Evolutionary conservation across 352 stramenopile genomes (phyloP), one percentile per base, ranked within the genome.

Genomic region (Globisporangium ultimum): DNA sequence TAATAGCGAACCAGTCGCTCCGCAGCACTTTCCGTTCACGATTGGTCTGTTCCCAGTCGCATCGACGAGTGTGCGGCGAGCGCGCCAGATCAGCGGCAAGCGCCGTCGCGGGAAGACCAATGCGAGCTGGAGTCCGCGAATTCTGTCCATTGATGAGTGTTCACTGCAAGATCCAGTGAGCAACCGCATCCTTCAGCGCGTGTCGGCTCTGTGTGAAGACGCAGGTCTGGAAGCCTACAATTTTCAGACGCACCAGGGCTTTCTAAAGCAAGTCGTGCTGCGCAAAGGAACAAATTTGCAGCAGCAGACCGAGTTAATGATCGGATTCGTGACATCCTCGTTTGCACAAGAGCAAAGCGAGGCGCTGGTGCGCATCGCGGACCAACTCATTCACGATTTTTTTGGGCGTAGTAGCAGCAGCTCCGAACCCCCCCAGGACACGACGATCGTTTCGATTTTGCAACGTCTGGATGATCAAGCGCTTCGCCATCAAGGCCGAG

Each of bases 251-350:
- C 71, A 91, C 53, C 48, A 69, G 32, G 83, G 83, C 1, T 84
- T 85, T 41, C 57, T 93, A 6, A 89, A 89, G 51, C 73, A 91
- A 45, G 58, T 93, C 54, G 72, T 93, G 12, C 32, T 93, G 34
- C 80, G 83, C 20, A 74, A 68, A 15, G 83, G 80, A 11, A 46
- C 67, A 2, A 74, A 74, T 38, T 24, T 28, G 1, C 28, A 61
- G 10, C 54, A 64, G 18, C 21, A 17, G 0, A 71, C 47, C 2
- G 73, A 93, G 55, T 60, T 91, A 48, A 90, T 93, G 78, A 46
- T 89, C 2, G 80, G 75, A 3, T 67, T 93, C 9, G 76, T 85
- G 12, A 93, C 80, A 0, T 83, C 80, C 1, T 68, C 67, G 10
- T 61, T 87, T 40, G 64, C 74, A 2, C 70, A 57, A 20, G 58